phyloP scores from a whole-genome alignment of 768 basidiomycete species.

The Lepiota venenata region DNA sequence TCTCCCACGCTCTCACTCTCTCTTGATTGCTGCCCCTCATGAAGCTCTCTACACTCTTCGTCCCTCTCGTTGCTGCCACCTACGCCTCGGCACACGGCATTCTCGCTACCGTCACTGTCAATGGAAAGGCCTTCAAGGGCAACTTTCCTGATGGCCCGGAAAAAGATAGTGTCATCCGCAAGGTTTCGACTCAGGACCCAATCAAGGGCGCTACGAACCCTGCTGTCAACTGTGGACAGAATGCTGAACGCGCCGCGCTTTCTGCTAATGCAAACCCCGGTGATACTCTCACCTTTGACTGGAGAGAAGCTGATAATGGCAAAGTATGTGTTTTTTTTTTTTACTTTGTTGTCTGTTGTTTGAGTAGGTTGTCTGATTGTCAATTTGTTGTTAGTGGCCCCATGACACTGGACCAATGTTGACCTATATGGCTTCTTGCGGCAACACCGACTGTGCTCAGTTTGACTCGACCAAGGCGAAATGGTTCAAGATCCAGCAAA shows the following conservation, averaged over 20 bases:
- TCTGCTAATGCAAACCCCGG: constrained; percentile 60
- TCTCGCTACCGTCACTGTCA: constrained; percentile 35
- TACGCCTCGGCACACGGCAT: constrained; percentile 45
- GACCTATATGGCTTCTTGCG: constrained; percentile 72
- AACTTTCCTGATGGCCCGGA: constrained; percentile 12
- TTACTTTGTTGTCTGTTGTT: constrained; percentile 1
- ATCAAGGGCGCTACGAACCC: constrained; percentile 55
- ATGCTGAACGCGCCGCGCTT: constrained; percentile 44
- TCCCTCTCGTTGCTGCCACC: constrained; percentile 31
- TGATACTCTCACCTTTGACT: constrained; percentile 49
- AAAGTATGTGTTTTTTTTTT: constrained; percentile 23
- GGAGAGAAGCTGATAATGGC: constrained; percentile 45
- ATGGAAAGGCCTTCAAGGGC: constrained; percentile 35
- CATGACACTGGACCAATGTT: constrained; percentile 67
- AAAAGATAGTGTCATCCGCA: constrained; percentile 36
- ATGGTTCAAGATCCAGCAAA: constrained; percentile 74
- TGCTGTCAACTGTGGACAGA: constrained; percentile 57
- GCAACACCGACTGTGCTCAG: constrained; percentile 50
- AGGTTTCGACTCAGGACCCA: constrained; percentile 33
- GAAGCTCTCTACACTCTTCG: constrained; percentile 25
- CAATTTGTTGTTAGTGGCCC: too few species aligned
- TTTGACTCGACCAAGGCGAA: constrained; percentile 55
- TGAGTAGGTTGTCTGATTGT: neutral
- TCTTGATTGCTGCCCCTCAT: constrained; percentile 16
- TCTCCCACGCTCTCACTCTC: neutral